Evolutionary conservation across 169 alveolate species (phyloP), one percentile per base, ranked within the genome.

Genomic region (Blepharisma undulans): DNA sequence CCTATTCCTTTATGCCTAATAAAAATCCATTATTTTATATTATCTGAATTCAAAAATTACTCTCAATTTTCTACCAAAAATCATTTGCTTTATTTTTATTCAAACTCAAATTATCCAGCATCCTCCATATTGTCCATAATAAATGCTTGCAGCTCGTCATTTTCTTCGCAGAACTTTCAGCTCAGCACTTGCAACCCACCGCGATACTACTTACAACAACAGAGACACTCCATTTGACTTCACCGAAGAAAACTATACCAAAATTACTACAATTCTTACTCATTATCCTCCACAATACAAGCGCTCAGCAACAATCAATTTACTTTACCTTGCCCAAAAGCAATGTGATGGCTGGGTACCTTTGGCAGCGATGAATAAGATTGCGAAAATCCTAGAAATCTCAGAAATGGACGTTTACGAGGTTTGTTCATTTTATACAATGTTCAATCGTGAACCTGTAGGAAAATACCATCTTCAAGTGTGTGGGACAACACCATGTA

Each of bases 401-500:
- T 92, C 96, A n/a, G 97, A 95, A 33, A 96, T 96, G 95, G 92
- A 93, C 66, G 97, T 96, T 18, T 96, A 93, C 85, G 98, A 96
- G 87, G 97, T 95, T 7, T 96, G 97, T 30, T 81, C 96, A 19
- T 96, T 96, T 92, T 96, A 94, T 71, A 95, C 97, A 6, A 96
- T 96, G 98, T 96, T 95, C 84, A 96, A 96, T 82, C 90, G 98
- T 91, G 95, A 94, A 36, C 91, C 94, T 59, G 97, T 96, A 0
- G 98, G 98, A 29, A 96, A 95, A 88, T 96, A 91, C 93, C 97
- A 96, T 84, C 82, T 96, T 14, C 92, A 96, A 93, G 96, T 96
- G 22, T 96, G 98, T 84, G 97, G 97, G 22, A 96, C 98, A n/a
- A 96, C 98, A 59, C 98, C 98, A 30, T 96, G 98, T 91, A 78